Conservation (phyloP, 257 asterid species). For the Solanum chiquidenum region DNA sequence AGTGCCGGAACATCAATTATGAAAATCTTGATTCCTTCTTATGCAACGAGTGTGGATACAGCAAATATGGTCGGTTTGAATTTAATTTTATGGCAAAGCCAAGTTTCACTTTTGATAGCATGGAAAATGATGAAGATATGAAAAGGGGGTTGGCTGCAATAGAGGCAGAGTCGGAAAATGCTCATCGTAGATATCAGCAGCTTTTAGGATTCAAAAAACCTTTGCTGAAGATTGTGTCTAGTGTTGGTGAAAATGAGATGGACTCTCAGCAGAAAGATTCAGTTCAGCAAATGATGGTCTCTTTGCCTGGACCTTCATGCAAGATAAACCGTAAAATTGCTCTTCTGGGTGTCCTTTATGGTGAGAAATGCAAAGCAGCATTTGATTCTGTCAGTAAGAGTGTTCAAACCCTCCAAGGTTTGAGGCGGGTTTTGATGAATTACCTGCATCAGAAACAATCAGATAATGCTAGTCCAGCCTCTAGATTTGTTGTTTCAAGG, state of each 20-base stretch:
- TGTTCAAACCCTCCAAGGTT: slow-evolving; percentile 98
- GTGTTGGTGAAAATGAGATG: slow-evolving; percentile 98
- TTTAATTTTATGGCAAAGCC: slow-evolving; percentile 98
- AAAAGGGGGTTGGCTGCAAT: slow-evolving; percentile 92
- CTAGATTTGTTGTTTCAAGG: slow-evolving; percentile 84
- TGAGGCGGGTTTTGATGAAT: slow-evolving; percentile 84
- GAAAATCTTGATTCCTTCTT: slow-evolving; percentile 96
- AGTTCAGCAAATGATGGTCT: slow-evolving; percentile 99
- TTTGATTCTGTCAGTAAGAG: slow-evolving; percentile 99
- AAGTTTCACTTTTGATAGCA: slow-evolving; percentile 91
- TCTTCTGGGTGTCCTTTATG: slow-evolving; percentile 97
- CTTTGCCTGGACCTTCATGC: slow-evolving; percentile 98
- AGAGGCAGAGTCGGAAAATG: slow-evolving; percentile 96
- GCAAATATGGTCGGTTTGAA: slow-evolving; percentile 98
- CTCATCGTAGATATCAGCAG: slow-evolving; percentile 97
- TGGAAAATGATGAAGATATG: slow-evolving; percentile 99
- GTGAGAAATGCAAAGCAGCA: slow-evolving; percentile 99
- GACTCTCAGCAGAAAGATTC: slow-evolving; percentile 99
- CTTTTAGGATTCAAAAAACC: slow-evolving; percentile 99
- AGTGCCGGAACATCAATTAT: slow-evolving; percentile 95
- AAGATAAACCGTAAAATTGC: slow-evolving; percentile 98
- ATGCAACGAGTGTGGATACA: slow-evolving; percentile 98
- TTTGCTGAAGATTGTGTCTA: slow-evolving; percentile 85
- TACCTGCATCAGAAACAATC: slow-evolving; percentile 91
- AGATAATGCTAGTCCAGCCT: slow-evolving; percentile 55